phyloP scores from a whole-genome alignment of 2,329 filamentous ascomycete species.

The Apiospora sp. region DNA sequence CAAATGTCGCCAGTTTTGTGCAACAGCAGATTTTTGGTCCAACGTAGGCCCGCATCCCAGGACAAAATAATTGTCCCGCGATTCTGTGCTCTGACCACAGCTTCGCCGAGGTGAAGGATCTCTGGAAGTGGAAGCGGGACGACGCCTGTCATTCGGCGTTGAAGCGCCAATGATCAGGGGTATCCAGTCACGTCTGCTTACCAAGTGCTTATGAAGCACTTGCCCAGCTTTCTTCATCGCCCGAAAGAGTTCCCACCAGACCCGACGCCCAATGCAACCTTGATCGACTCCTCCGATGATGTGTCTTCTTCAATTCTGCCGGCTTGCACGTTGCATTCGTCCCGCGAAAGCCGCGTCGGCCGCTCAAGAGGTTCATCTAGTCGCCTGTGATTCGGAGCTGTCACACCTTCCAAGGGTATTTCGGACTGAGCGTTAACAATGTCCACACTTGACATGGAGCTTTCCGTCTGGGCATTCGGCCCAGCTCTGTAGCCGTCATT shows the following conservation, averaged over 20 bases:
- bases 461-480: neutral
- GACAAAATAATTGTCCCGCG: neutral
- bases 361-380: neutral
- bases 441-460: neutral
- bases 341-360: conserved; percentile 16
- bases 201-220: conserved; percentile 9
- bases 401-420: neutral
- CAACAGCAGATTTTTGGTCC: neutral
- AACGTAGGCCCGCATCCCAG: neutral
- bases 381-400: neutral
- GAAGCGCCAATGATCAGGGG: neutral
- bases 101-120: neutral
- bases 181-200: neutral
- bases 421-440: neutral
- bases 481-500: neutral
- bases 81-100: neutral
- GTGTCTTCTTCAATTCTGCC: conserved; percentile 1
- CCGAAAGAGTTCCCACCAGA: neutral
- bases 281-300: conserved; percentile 6
- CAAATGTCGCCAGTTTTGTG: neutral
- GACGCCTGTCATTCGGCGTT: neutral
- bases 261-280: neutral
- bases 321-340: neutral
- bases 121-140: neutral
- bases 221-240: neutral